Evolutionary conservation across 2,329 filamentous ascomycete genomes (phyloP).

Genomic region (Nigrograna mackinnonii): DNA sequence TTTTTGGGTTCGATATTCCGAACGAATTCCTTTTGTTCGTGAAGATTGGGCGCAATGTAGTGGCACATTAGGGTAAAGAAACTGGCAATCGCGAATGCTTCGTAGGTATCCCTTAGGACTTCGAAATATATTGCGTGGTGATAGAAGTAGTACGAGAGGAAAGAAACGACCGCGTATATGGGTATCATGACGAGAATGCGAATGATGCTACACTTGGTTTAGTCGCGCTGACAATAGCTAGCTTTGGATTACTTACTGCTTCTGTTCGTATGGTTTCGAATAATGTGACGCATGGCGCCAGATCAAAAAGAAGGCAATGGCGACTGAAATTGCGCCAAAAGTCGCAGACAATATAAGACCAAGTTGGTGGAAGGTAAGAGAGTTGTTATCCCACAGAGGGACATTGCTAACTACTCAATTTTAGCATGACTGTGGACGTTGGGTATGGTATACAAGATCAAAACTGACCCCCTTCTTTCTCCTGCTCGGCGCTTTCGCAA

Average conservation of each 20-base stretch:
- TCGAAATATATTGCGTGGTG: constrained; percentile 79
- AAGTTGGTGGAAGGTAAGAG: constrained; percentile 60
- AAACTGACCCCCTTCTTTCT: constrained; percentile 5
- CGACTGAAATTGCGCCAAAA: constrained; percentile 56
- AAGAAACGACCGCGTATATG: constrained; percentile 75
- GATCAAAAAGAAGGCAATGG: constrained; percentile 58
- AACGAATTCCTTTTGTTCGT: constrained; percentile 83
- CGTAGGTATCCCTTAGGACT: constrained; percentile 82
- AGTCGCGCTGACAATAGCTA: too few species aligned
- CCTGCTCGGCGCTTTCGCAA: constrained; percentile 3
- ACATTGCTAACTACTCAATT: constrained; percentile 44
- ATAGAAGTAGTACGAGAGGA: constrained; percentile 75
- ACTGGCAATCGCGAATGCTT: constrained; percentile 84
- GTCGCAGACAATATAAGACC: constrained; percentile 57
- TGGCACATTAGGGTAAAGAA: constrained; percentile 85
- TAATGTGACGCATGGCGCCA: constrained; percentile 63
- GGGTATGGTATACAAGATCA: neutral
- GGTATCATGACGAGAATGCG: constrained; percentile 89
- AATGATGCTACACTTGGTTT: constrained; percentile 66
- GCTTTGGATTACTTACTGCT: constrained; percentile 55
- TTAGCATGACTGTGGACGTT: neutral
- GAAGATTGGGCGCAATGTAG: constrained; percentile 76
- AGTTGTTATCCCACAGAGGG: constrained; percentile 51
- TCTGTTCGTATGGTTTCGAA: constrained; percentile 62
- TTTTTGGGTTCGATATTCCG: constrained; percentile 66